Evolutionary conservation across 768 basidiomycete genomes (phyloP).

Genomic region (Coprinopsis strossmayeri): DNA sequence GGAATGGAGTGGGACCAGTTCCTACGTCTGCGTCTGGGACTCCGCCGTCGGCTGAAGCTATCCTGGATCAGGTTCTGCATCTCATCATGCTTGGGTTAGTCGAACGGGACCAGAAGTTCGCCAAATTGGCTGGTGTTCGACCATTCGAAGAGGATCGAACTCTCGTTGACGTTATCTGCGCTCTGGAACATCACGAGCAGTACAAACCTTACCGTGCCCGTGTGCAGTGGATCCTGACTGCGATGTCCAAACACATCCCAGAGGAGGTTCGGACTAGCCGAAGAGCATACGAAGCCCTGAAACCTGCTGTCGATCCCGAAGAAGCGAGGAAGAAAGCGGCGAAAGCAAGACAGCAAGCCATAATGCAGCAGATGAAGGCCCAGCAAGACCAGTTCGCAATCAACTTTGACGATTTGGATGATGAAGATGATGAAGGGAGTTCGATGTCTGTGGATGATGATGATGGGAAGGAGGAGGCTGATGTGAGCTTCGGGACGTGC

Average conservation of each 20-base stretch:
- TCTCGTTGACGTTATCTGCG: conserved; percentile 66
- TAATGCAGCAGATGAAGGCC: conserved; percentile 94
- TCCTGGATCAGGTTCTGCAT: conserved; percentile 84
- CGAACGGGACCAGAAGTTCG: conserved; percentile 61
- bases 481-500: conserved; percentile 78
- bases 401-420: conserved; percentile 67
- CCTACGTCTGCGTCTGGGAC: conserved; percentile 25
- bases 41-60: conserved; percentile 79
- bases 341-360: conserved; percentile 84
- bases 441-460: conserved; percentile 44
- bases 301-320: conserved; percentile 41
- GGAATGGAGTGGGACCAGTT: not conserved
- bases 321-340: conserved; percentile 79
- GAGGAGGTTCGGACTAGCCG: conserved; percentile 50
- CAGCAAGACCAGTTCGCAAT: conserved; percentile 84
- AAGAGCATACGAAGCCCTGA: conserved; percentile 30
- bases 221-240: conserved; percentile 67
- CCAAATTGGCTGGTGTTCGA: conserved; percentile 46
- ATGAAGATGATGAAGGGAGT: conserved; percentile 60
- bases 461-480: conserved; percentile 42
- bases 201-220: conserved; percentile 69
- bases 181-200: conserved; percentile 70
- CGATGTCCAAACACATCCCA: conserved; percentile 50
- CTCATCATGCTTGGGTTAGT: conserved; percentile 80
- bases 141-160: conserved; percentile 51